phyloP scores from a whole-genome alignment of 2,329 filamentous ascomycete genomes.

The Westerdykella sp. region DNA sequence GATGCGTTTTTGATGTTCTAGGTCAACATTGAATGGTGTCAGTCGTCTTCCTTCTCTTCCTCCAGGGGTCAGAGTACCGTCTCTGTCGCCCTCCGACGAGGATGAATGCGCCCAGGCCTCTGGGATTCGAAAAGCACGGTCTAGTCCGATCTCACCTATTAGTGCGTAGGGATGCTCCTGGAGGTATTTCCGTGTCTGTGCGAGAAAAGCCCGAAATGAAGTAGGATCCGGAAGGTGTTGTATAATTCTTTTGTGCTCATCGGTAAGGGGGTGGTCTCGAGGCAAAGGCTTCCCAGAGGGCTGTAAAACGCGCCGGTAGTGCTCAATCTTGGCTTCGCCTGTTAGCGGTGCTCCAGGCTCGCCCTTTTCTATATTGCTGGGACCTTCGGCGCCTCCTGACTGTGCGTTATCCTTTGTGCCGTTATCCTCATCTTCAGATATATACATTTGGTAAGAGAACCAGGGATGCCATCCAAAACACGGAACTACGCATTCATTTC shows the following conservation, averaged over 20 bases:
- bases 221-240: slow-evolving; percentile 53
- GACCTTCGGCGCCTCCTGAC: no score
- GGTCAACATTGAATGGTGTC: slow-evolving; percentile 60
- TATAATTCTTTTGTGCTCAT: slow-evolving; percentile 39
- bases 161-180: slow-evolving; percentile 56
- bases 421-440: slow-evolving; percentile 28
- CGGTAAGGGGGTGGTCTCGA: slow-evolving; percentile 8
- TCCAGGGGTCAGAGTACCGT: slow-evolving; percentile 56
- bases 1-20: slow-evolving; percentile 62
- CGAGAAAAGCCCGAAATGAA: slow-evolving; percentile 54
- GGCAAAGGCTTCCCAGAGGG: slow-evolving; percentile 33
- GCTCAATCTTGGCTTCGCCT: slow-evolving; percentile 45
- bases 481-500: slow-evolving; percentile 51
- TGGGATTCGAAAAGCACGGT: slow-evolving; percentile 71
- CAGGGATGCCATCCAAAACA: slow-evolving; percentile 86
- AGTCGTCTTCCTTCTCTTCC: slow-evolving; percentile 63
- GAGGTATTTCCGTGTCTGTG: slow-evolving; percentile 52
- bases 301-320: slow-evolving; percentile 62
- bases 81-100: slow-evolving; percentile 32
- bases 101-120: slow-evolving; percentile 44
- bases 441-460: slow-evolving; percentile 72
- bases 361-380: slow-evolving; percentile 39
- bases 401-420: slow-evolving; percentile 12
- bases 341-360: slow-evolving; percentile 29
- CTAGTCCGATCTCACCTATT: slow-evolving; percentile 71